A percentile compares a stretch with the other conserved stretches of the same genome.
These are phyloP conservation scores for Mycena crocata DNA, from an alignment of 768 basidiomycete species.

Conservation along the genomic window DNA sequence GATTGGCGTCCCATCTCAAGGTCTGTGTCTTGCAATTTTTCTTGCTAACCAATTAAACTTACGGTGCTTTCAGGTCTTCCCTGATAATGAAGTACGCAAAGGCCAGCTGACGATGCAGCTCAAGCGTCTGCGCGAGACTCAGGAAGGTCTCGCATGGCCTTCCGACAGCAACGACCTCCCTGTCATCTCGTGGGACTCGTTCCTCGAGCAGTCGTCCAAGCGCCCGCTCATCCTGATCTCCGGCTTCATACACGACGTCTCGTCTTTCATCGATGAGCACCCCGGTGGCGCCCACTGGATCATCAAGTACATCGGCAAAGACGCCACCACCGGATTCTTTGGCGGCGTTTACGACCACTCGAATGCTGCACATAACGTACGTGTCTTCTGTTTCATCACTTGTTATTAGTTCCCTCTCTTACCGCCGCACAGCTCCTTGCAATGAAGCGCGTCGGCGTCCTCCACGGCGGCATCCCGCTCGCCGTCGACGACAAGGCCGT, in stretches of 20 bases:
- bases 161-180: conserved; percentile 81
- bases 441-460: conserved; percentile 74
- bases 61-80: conserved; percentile 53
- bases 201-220: conserved; percentile 77
- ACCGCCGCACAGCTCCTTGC: conserved; percentile 57
- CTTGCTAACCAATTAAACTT: neutral
- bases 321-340: conserved; percentile 95
- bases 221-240: conserved; percentile 89
- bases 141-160: conserved; percentile 86
- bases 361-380: conserved; percentile 87
- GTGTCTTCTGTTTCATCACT: conserved; percentile 40
- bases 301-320: conserved; percentile 88
- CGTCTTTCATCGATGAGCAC: conserved; percentile 89
- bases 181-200: conserved; percentile 90
- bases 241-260: conserved; percentile 94
- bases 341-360: conserved; percentile 93
- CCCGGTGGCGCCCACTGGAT: conserved; percentile 92
- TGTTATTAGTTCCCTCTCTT: neutral
- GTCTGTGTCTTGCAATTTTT: conserved; percentile 37
- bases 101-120: conserved; percentile 96
- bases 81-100: conserved; percentile 78
- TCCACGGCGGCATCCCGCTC: conserved; percentile 70
- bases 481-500: conserved; percentile 71
- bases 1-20: conserved; percentile 81
- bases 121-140: conserved; percentile 83